Evolutionary conservation across 2,329 filamentous ascomycete genomes (phyloP), one percentile per base, ranked within the genome.

Genomic region (Sporothrix pseudoabietina): DNA sequence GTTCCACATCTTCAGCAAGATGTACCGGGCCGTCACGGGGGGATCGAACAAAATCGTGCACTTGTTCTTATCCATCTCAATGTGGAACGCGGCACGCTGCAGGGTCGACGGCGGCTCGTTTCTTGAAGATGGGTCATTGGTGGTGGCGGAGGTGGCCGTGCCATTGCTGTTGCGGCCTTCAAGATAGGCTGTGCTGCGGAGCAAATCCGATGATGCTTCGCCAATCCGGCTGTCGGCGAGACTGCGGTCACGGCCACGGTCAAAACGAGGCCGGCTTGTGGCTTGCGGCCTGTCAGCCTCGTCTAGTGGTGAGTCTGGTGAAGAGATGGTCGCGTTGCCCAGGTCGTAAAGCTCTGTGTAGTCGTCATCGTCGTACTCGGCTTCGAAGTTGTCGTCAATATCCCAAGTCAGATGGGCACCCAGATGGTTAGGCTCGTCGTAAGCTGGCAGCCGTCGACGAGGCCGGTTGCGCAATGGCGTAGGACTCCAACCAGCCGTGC

Each of bases 1-100:
- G 78, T 91, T 94, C 92, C 94, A 98, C 80, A 98, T 89, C 84
- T 98, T 98, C 76, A 98, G 85, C 57, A 98, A 82, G 71, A 98
- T 91, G 80, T 92, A 97, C 73, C 93, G 88, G 5, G 92, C 93
- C 12, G 92, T 93, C 74, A 96, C 88, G 0, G 92, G 91, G 73
- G 93, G 92, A 77, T 94, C 89, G 77, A 98, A 98, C 74, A 89
- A 91, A 78, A 98, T 92, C 16, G 91, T 94, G 77, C 96, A 95
- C 81, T 91, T 94, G 83, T 89, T 93, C 83, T 94, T 94, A 77
- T 91, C 88, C 80, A 90, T 89, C 78, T 92, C 90, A 72, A 98
- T 97, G 79, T 91, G 92, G 82, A 98, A 98, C 39, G 89, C 88
- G 2, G 94, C 93, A 80, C 94, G 89, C 0, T 93, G 93, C 47